Evolutionary conservation across 2,329 filamentous ascomycete genomes (phyloP).

Genomic region (Trichoderma polysporum): DNA sequence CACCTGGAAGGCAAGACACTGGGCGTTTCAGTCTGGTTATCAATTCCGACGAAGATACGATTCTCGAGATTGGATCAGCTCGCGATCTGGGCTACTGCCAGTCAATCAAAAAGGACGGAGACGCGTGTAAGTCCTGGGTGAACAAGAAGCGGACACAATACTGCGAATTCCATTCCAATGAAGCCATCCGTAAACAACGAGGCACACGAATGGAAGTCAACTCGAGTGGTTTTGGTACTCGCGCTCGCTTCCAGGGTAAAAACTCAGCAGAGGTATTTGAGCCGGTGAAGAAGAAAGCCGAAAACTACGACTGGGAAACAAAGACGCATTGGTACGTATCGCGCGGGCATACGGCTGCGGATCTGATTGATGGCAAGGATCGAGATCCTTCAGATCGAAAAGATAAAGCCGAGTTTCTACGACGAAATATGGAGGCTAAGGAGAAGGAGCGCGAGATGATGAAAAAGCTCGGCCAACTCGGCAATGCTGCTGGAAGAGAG

Average conservation of each 20-base stretch:
- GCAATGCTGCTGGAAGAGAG: slow-evolving; percentile 65
- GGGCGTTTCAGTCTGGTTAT: slow-evolving; percentile 84
- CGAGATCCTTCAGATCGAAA: slow-evolving; percentile 55
- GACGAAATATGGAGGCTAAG: slow-evolving; percentile 61
- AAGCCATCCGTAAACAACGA: slow-evolving; percentile 68
- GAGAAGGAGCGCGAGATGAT: slow-evolving; percentile 74
- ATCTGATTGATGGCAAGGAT: slow-evolving; percentile 65
- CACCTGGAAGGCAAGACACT: slow-evolving; percentile 69
- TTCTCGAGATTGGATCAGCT: slow-evolving; percentile 83
- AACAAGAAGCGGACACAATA: slow-evolving; percentile 84
- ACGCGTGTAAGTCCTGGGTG: slow-evolving; percentile 78
- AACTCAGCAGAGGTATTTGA: slow-evolving; percentile 22
- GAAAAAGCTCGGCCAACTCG: slow-evolving; percentile 63
- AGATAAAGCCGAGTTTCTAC: slow-evolving; percentile 65
- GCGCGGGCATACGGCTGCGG: slow-evolving; percentile 54
- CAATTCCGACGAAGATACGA: slow-evolving; percentile 80
- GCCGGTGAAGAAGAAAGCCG: slow-evolving; percentile 26
- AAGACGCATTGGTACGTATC: slow-evolving; percentile 57
- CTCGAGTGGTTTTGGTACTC: slow-evolving; percentile 53
- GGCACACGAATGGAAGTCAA: slow-evolving; percentile 77
- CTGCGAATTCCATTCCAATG: slow-evolving; percentile 89
- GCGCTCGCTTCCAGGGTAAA: slow-evolving; percentile 34
- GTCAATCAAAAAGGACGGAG: slow-evolving; percentile 78
- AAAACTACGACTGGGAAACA: slow-evolving; percentile 58
- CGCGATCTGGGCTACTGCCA: slow-evolving; percentile 89